Conservation (phyloP, 1,284 basidiomycete genomes). For the Ustilago tritici region DNA sequence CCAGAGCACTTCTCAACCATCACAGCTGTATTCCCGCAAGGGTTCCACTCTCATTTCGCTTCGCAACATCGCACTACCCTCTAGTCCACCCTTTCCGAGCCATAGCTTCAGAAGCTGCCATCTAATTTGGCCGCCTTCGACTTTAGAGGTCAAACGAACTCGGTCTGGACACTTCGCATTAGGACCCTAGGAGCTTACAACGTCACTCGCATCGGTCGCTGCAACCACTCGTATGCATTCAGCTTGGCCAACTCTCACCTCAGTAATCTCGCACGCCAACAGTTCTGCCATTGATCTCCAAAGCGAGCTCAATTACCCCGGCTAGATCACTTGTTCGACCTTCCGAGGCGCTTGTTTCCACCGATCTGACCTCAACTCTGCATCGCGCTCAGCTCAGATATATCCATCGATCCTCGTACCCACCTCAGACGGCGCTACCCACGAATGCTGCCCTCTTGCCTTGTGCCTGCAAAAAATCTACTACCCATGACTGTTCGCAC, state of each 20-base stretch:
- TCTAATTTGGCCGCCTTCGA: neutral
- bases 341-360: neutral
- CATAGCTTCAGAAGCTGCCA: neutral
- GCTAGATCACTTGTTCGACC: neutral
- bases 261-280: neutral
- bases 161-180: neutral
- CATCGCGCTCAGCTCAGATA: too few species aligned
- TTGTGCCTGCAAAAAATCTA: neutral
- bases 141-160: too few species aligned
- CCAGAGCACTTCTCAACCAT: neutral
- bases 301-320: neutral
- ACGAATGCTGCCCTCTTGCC: constrained; percentile 2
- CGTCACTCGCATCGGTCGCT: neutral
- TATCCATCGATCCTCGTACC: neutral
- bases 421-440: neutral
- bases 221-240: neutral
- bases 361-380: neutral
- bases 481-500: neutral
- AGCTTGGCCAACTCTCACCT: neutral
- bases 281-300: neutral
- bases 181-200: neutral
- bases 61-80: neutral
- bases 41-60: constrained; percentile 4
- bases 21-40: constrained; percentile 5
- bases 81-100: neutral